Base-by-base conservation (phyloP, 805 yeast genomes). In the Metschnikowia lunata region DNA sequence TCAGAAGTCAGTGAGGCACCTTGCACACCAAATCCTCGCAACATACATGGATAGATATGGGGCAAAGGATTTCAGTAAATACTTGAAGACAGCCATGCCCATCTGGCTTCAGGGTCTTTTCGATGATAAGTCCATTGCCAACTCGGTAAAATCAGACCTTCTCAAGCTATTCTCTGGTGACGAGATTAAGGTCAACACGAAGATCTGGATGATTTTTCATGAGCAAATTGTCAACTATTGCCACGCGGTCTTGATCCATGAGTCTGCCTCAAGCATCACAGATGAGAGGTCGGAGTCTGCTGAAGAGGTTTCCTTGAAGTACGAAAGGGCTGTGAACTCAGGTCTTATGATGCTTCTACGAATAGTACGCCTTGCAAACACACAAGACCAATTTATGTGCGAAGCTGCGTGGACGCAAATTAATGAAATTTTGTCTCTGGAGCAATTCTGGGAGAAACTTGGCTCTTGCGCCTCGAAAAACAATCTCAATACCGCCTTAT, bases 61-160 rank as follows among this genome's bases (percentile, higher is more conserved):
- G 6, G 70, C 72, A 6, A 87, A 82, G 52, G 64, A 66, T 34
- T 79, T 79, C 44, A 68, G 82, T 26, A 85, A 79, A 51, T 84
- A 83, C 60, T 67, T 91, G 49, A 81, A 80, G 47, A 84, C 85
- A 51, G 73, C 85, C 0, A 71, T 88, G 7, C 93, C 95, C 0
- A 64, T 83, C 1, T 80, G 95, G 81, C 55, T 90, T 6, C 71
- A 79, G 26, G 95, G 95, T 0, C 56, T 74, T 2, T 84, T 72
- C 57, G 98, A 91, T 55, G 97, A 90, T 51, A 61, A 79, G 36
- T 48, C 73, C 1, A 91, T 85, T 0, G 66, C 83, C 0, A 66
- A 62, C 28, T 61, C 80, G 0, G 77, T 88, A 12, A 54, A 56
- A 14, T 61, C 66, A 9, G 67, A 78, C 9, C 59, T 89, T 28